These are phyloP conservation scores for Aschersonia sp. DNA, from an alignment of 2,329 filamentous ascomycete species.

Conservation along the genomic window DNA sequence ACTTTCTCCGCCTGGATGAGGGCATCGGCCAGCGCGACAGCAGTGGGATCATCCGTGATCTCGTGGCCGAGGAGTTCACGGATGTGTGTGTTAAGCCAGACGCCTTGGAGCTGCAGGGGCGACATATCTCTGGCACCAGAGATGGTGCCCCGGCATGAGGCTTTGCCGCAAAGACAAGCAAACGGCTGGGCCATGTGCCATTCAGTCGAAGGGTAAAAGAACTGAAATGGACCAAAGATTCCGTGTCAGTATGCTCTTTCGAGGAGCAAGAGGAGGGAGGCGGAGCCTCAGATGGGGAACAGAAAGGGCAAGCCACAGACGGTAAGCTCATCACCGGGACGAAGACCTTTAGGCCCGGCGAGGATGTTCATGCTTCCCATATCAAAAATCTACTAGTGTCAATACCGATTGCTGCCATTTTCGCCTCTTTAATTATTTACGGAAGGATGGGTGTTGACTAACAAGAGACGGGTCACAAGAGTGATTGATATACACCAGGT, in stretches of 20 bases:
- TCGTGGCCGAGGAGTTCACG: constrained; percentile 34
- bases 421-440: no score
- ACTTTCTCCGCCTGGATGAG: constrained; percentile 31
- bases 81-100: constrained; percentile 50
- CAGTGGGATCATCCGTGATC: constrained; percentile 20
- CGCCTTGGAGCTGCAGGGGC: constrained; percentile 34
- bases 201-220: constrained; percentile 65
- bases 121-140: constrained; percentile 47
- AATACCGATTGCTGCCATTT: neutral
- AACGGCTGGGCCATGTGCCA: constrained; percentile 63
- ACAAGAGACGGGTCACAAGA: constrained; percentile 52
- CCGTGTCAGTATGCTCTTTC: neutral
- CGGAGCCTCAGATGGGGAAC: neutral
- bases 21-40: constrained; percentile 25
- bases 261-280: no score
- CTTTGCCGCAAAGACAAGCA: constrained; percentile 44
- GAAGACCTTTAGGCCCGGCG: constrained; percentile 40
- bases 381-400: constrained; percentile 39
- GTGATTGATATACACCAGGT: constrained; percentile 54
- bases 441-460: constrained; percentile 15
- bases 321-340: constrained; percentile 42
- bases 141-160: constrained; percentile 46
- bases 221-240: constrained; percentile 19
- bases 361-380: constrained; percentile 40
- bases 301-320: constrained; percentile 15